Evolutionary conservation across 116 monocot genomes (phyloP).

Genomic region (Zostera marina): DNA sequence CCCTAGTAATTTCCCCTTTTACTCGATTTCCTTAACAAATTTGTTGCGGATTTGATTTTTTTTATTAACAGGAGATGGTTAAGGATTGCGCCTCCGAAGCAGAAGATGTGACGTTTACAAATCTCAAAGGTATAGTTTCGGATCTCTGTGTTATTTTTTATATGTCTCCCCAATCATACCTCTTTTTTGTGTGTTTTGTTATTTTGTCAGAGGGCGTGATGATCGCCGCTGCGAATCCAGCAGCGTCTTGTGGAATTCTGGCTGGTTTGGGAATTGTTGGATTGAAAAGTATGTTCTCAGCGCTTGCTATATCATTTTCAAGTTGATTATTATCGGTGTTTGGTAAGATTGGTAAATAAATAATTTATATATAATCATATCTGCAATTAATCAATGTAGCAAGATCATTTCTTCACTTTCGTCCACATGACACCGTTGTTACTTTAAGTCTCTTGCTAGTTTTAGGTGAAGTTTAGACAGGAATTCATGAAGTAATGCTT

Average conservation of each 20-base stretch:
- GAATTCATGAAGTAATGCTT: too few relatives aligned
- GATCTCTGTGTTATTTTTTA: neutral
- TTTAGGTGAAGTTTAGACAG: too few relatives aligned
- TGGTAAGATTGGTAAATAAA: too few relatives aligned
- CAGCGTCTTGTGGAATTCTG: constrained; percentile 5
- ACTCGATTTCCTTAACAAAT: neutral
- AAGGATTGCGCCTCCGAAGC: constrained; percentile 6
- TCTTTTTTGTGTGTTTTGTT: neutral
- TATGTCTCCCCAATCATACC: neutral
- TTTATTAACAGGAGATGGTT: constrained; percentile 6
- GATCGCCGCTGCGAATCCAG: constrained; percentile 11
- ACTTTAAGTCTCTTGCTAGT: too few relatives aligned
- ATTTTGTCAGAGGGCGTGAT: constrained; percentile 15
- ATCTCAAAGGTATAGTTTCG: constrained; percentile 12
- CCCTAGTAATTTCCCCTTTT: constrained; percentile 1
- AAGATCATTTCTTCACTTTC: too few relatives aligned
- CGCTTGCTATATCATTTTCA: neutral
- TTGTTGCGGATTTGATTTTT: neutral
- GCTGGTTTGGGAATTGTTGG: constrained; percentile 13
- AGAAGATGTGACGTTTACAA: constrained; percentile 9
- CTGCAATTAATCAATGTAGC: too few relatives aligned
- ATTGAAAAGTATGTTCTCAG: constrained; percentile 7
- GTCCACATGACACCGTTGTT: too few relatives aligned
- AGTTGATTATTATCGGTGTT: too few relatives aligned
- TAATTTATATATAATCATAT: too few relatives aligned